Conservation (phyloP, 2,329 filamentous ascomycete species). For the Fonsecaea pedrosoi region DNA sequence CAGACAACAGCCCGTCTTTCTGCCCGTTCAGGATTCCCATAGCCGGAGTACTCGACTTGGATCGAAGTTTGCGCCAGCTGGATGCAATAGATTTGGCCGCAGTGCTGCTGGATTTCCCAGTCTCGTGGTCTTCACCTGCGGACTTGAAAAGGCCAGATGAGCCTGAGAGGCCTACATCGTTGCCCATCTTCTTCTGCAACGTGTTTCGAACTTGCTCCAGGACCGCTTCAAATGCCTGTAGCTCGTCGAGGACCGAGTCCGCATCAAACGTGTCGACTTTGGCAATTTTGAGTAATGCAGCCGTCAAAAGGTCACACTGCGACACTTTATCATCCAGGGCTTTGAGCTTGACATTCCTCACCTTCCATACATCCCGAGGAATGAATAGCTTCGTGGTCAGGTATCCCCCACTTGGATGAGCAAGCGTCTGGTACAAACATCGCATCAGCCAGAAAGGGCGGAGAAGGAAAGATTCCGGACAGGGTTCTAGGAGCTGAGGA, state of each 20-base stretch:
- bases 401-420: slow-evolving; percentile 89
- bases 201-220: slow-evolving; percentile 82
- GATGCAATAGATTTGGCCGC: slow-evolving; percentile 79
- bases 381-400: slow-evolving; percentile 90
- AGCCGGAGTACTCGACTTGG: slow-evolving; percentile 72
- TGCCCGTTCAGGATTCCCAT: slow-evolving; percentile 42
- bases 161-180: slow-evolving; percentile 84
- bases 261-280: slow-evolving; percentile 88
- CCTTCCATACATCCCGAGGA: slow-evolving; percentile 89
- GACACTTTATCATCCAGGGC: slow-evolving; percentile 91
- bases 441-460: slow-evolving; percentile 98
- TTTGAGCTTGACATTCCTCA: slow-evolving; percentile 91
- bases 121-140: slow-evolving; percentile 57
- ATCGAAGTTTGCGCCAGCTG: slow-evolving; percentile 87
- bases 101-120: slow-evolving; percentile 62
- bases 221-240: slow-evolving; percentile 84
- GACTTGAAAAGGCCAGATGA: slow-evolving; percentile 76
- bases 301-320: slow-evolving; percentile 88
- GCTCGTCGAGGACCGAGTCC: slow-evolving; percentile 89
- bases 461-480: slow-evolving; percentile 85
- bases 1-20: slow-evolving; percentile 54
- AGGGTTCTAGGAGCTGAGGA: slow-evolving; percentile 81
- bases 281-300: slow-evolving; percentile 81
- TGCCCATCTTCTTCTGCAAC: slow-evolving; percentile 84
- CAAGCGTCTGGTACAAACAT: slow-evolving; percentile 88